Base-by-base conservation (phyloP, 1,284 basidiomycete genomes). In the Phenoliferia sp. region DNA sequence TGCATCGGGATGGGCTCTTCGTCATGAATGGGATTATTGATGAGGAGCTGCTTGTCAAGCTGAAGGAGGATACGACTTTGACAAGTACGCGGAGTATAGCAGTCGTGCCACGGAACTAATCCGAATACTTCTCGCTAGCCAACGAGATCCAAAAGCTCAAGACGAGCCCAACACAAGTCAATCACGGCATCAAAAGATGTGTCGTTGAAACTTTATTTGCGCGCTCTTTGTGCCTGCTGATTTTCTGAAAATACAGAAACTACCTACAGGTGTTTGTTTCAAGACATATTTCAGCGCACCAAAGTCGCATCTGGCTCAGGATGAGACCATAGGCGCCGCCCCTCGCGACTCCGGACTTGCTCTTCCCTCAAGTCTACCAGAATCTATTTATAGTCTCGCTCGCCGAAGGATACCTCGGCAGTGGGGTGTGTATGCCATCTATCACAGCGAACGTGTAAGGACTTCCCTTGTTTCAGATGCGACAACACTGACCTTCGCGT, bases 1-100 rank as follows among this genome's bases (percentile, higher is more conserved):
- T 67, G 7, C 62, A 63, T 58, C 65, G 65, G 22, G 65, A 67
- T 57, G 65, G 65, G 5, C 54, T 67, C 16, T 26, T 67, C n/a
- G n/a, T n/a, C n/a, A n/a, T n/a, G n/a, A n/a, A n/a, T n/a, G n/a
- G n/a, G n/a, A n/a, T n/a, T n/a, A n/a, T n/a, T n/a, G n/a, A n/a
- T n/a, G n/a, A n/a, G n/a, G n/a, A n/a, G n/a, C n/a, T n/a, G n/a
- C n/a, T n/a, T n/a, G n/a, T n/a, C n/a, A n/a, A n/a, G n/a, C n/a
- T n/a, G n/a, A n/a, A n/a, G n/a, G n/a, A n/a, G n/a, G n/a, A n/a
- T n/a, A n/a, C n/a, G n/a, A n/a, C n/a, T n/a, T n/a, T n/a, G n/a
- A n/a, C n/a, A n/a, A n/a, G n/a, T n/a, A n/a, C n/a, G n/a, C n/a
- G n/a, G n/a, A n/a, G n/a, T n/a, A n/a, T n/a, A n/a, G n/a, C n/a